A percentile compares a stretch with the other conserved stretches of the same genome.
These are phyloP conservation scores for Sclerotinia nivalis DNA, from an alignment of 2,329 filamentous ascomycete genomes.

Conservation along the genomic window DNA sequence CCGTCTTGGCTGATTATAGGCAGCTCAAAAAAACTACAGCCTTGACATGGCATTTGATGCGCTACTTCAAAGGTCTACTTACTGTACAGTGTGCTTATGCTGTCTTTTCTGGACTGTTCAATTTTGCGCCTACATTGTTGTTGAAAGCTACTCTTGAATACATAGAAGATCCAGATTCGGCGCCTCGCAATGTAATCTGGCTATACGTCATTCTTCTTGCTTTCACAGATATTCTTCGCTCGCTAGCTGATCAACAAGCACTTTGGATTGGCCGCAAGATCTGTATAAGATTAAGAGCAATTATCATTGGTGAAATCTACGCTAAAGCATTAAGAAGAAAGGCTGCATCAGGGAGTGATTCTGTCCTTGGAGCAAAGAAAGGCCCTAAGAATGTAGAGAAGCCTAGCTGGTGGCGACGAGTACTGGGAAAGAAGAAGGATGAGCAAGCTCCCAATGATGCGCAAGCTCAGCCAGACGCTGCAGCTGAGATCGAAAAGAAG, in stretches of 20 bases:
- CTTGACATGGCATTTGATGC: constrained; percentile 76
- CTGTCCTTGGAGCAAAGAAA: constrained; percentile 61
- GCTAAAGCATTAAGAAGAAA: constrained; percentile 91
- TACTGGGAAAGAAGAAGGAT: constrained; percentile 52
- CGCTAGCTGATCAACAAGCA: constrained; percentile 72
- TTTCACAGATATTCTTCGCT: constrained; percentile 76
- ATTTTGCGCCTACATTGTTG: constrained; percentile 87
- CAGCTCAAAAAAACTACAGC: constrained; percentile 79
- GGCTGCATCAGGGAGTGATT: constrained; percentile 76
- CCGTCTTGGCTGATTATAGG: constrained; percentile 78
- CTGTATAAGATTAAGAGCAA: constrained; percentile 87
- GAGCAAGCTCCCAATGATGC: constrained; percentile 41
- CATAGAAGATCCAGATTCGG: constrained; percentile 76
- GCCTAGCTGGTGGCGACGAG: constrained; percentile 49
- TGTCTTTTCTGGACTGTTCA: constrained; percentile 75
- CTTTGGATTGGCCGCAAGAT: constrained; percentile 94
- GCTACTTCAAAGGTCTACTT: constrained; percentile 78
- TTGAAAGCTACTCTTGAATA: constrained; percentile 91
- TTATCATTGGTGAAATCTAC: constrained; percentile 97
- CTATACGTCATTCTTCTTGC: constrained; percentile 91
- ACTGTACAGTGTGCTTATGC: constrained; percentile 80
- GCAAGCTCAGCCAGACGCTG: constrained; percentile 15
- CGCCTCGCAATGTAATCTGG: constrained; percentile 88
- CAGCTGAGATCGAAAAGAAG: constrained; percentile 34
- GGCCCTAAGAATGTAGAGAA: constrained; percentile 49